Conservation (phyloP, 2,329 filamentous ascomycete genomes). For the Sporothrix phasma region DNA sequence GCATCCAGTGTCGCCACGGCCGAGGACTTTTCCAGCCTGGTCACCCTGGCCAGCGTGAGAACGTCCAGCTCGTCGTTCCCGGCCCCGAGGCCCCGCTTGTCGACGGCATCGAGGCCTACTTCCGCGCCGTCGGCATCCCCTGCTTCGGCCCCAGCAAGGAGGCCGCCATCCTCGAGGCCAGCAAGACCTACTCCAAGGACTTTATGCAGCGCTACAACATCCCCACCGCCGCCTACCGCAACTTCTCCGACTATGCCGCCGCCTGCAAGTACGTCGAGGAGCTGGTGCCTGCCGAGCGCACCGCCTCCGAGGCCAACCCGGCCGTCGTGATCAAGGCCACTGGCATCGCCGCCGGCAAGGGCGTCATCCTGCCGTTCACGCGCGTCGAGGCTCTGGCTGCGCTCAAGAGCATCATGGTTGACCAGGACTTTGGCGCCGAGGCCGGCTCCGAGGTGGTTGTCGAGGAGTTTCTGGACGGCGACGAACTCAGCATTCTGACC, state of each 20-base stretch:
- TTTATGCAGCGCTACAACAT: constrained; percentile 91
- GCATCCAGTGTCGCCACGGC: constrained; percentile 51
- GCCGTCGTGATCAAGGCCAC: constrained; percentile 83
- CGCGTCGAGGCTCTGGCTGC: constrained; percentile 76
- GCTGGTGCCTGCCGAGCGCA: constrained; percentile 14
- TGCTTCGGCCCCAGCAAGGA: constrained; percentile 79
- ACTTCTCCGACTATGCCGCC: constrained; percentile 68
- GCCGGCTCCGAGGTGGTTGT: constrained; percentile 90
- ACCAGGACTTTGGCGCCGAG: constrained; percentile 65
- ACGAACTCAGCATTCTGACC: constrained; percentile 83
- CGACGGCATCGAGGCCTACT: constrained; percentile 77
- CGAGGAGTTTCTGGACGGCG: constrained; percentile 83
- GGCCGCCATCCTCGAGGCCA: constrained; percentile 86
- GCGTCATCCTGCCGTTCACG: constrained; percentile 76
- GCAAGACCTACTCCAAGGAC: constrained; percentile 95
- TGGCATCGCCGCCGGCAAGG: constrained; percentile 88
- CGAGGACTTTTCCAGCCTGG: constrained; percentile 68
- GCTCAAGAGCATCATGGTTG: constrained; percentile 82
- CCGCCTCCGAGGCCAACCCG: constrained; percentile 45
- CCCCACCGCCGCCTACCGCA: constrained; percentile 82
- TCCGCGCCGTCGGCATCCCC: constrained; percentile 61
- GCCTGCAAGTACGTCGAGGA: constrained; percentile 60
- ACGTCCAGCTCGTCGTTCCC: constrained; percentile 74
- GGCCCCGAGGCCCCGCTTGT: constrained; percentile 93
- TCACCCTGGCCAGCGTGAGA: constrained; percentile 64